Evolutionary conservation across 2,329 filamentous ascomycete species (phyloP).

Genomic region (Fusarium piperis): DNA sequence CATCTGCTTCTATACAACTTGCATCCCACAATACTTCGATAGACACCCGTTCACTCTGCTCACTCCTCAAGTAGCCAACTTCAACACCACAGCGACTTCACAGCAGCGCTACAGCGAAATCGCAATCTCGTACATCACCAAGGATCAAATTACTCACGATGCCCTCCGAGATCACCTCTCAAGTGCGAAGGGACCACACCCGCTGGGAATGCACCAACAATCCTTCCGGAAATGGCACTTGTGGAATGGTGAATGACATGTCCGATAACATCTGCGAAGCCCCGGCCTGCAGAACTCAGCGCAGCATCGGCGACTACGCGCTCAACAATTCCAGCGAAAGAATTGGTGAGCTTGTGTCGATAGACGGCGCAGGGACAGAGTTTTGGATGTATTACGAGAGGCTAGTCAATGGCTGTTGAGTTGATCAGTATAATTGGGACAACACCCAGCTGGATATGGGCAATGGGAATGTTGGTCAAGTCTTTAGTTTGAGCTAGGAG

Average conservation of each 20-base stretch:
- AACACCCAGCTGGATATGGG: not conserved
- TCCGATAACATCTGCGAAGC: not conserved
- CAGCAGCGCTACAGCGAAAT: not conserved
- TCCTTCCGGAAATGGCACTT: not conserved
- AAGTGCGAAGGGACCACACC: not conserved
- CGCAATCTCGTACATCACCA: not conserved
- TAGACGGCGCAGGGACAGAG: not conserved
- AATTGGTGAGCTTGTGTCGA: not conserved
- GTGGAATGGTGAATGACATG: not conserved
- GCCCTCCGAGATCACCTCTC: not conserved
- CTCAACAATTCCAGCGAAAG: not conserved
- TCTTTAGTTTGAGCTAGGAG: not conserved
- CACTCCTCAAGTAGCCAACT: not conserved
- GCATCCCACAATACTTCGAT: not conserved
- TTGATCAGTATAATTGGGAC: not conserved
- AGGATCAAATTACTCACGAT: not conserved
- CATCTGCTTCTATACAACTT: not conserved
- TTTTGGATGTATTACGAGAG: not conserved
- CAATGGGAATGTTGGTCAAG: not conserved
- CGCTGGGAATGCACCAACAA: not conserved
- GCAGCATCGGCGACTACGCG: not conserved
- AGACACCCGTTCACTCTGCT: not conserved
- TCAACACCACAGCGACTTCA: not conserved
- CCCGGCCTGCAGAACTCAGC: not conserved
- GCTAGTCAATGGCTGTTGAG: not conserved